phyloP scores from a whole-genome alignment of 2,329 filamentous ascomycete genomes.

The Fusarium oxysporum region DNA sequence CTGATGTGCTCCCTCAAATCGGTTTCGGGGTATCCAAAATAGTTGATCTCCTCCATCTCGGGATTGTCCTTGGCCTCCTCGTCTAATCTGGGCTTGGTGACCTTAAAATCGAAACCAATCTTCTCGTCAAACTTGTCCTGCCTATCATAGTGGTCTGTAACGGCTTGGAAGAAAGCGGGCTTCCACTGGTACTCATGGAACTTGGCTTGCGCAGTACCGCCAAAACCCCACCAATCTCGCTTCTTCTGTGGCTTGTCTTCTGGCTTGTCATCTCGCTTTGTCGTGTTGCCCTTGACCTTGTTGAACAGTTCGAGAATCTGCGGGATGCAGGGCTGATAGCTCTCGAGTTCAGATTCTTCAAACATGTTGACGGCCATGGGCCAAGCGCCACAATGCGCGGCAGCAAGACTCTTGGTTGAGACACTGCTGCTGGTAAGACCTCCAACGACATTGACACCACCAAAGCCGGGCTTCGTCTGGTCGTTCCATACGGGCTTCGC shows the following conservation, averaged over 20 bases:
- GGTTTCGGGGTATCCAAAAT: conserved; percentile 50
- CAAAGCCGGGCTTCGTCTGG: conserved; percentile 40
- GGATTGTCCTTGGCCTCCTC: conserved; percentile 34
- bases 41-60: conserved; percentile 43
- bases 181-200: conserved; percentile 47
- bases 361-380: conserved; percentile 58
- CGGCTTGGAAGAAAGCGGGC: conserved; percentile 50
- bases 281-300: conserved; percentile 20
- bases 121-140: conserved; percentile 47
- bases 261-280: not conserved
- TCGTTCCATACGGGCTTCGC: conserved; percentile 42
- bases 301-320: conserved; percentile 53
- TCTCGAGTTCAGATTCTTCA: conserved; percentile 53
- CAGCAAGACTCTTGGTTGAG: conserved; percentile 57
- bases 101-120: conserved; percentile 49
- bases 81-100: conserved; percentile 46
- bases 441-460: conserved; percentile 55
- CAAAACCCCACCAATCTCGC: conserved; percentile 16
- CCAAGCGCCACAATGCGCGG: conserved; percentile 55
- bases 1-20: conserved; percentile 48
- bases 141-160: conserved; percentile 50
- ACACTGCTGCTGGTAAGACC: conserved; percentile 56
- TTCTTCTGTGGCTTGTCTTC: not conserved
- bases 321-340: conserved; percentile 59
- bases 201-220: conserved; percentile 18